Conservation (phyloP, 495 filamentous ascomycete genomes). For the Daldinia childiae region DNA sequence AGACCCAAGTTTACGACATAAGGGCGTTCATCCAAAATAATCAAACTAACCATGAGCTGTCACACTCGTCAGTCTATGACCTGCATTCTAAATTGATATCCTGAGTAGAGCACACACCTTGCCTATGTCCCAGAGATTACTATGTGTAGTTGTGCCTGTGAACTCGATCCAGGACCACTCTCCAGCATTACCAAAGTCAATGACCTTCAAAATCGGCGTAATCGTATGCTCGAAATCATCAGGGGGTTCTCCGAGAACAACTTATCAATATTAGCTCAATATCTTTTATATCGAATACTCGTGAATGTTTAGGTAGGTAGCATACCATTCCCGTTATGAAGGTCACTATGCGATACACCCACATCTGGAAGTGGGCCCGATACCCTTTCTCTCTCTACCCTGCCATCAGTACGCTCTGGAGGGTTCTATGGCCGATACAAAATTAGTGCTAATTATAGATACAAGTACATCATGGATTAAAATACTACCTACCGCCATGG, state of each 20-base stretch:
- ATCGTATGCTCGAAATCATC: slow-evolving; percentile 13
- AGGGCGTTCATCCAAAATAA: neutral
- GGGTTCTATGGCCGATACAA: slow-evolving; percentile 12
- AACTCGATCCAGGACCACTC: neutral
- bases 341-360: slow-evolving; percentile 3
- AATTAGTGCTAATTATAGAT: neutral
- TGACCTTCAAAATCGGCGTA: slow-evolving; percentile 27
- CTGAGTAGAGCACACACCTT: neutral
- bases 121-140: neutral
- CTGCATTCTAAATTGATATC: neutral
- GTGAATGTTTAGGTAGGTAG: neutral
- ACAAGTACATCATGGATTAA: neutral
- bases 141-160: neutral
- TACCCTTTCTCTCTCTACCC: neutral
- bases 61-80: neutral
- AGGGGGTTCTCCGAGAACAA: slow-evolving; percentile 17
- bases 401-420: neutral
- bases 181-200: slow-evolving; percentile 26
- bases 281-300: neutral
- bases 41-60: neutral
- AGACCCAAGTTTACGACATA: neutral
- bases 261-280: slow-evolving; percentile 5
- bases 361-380: neutral
- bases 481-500: slow-evolving; percentile 21
- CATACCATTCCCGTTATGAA: slow-evolving; percentile 26